Conservation (phyloP, 176 grass and related monocot species). For the Triticum timopheevii region DNA sequence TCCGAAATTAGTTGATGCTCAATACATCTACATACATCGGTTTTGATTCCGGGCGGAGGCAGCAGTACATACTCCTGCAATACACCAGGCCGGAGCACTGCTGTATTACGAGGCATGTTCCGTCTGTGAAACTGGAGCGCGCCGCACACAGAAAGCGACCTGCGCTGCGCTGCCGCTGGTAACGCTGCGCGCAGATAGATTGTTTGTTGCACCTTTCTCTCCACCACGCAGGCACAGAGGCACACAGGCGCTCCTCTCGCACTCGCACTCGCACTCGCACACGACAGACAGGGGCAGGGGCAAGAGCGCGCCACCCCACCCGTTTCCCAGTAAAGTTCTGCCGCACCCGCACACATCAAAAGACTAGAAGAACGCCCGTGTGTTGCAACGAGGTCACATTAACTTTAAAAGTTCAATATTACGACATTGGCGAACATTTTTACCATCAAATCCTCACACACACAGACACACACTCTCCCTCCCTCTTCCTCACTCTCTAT, state of each 20-base stretch:
- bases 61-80: too few species aligned
- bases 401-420: too few species aligned
- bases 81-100: neutral
- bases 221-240: neutral
- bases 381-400: too few species aligned
- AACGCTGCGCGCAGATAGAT: conserved; percentile 21
- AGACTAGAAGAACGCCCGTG: too few species aligned
- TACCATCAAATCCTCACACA: too few species aligned
- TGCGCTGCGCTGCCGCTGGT: neutral
- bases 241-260: neutral
- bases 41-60: too few species aligned
- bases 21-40: too few species aligned
- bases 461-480: too few species aligned
- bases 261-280: neutral
- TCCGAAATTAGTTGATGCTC: too few species aligned
- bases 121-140: conserved; percentile 2
- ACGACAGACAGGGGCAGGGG: neutral
- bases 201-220: neutral
- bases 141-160: conserved; percentile 73
- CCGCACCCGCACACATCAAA: conserved; percentile 13
- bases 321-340: conserved; percentile 27
- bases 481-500: too few species aligned
- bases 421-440: too few species aligned
- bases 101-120: neutral
- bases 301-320: neutral